These are phyloP conservation scores for Melanogaster broomeanus DNA, from an alignment of 768 basidiomycete species.

Conservation along the genomic window DNA sequence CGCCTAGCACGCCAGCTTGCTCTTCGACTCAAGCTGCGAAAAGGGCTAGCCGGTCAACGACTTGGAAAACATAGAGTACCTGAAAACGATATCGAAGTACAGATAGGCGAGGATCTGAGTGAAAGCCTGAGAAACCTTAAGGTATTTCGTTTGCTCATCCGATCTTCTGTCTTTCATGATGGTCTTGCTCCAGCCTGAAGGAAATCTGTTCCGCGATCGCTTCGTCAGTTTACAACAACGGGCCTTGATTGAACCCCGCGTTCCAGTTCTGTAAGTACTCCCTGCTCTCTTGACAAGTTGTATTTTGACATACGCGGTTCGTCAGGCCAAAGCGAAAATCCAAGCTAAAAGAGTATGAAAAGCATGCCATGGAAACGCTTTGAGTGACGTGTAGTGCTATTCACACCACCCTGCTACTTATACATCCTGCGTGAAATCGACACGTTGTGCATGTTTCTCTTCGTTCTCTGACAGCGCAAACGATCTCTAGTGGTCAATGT, in stretches of 20 bases:
- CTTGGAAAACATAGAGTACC: slow-evolving; percentile 82
- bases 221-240: slow-evolving; percentile 87
- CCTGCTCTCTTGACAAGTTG: slow-evolving; percentile 30
- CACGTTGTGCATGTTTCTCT: too few species aligned
- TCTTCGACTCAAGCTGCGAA: slow-evolving; percentile 51
- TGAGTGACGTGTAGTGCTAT: slow-evolving; percentile 33
- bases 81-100: slow-evolving; percentile 72
- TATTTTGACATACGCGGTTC: background rate
- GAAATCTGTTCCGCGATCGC: slow-evolving; percentile 88
- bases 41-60: slow-evolving; percentile 70
- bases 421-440: too few species aligned
- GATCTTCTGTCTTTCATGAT: background rate
- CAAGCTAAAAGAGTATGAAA: slow-evolving; percentile 69
- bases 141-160: slow-evolving; percentile 43
- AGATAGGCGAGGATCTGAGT: slow-evolving; percentile 86
- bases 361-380: slow-evolving; percentile 83
- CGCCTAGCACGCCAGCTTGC: slow-evolving; percentile 41
- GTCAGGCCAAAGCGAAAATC: slow-evolving; percentile 36
- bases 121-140: slow-evolving; percentile 84
- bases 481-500: too few species aligned
- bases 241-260: slow-evolving; percentile 83
- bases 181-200: slow-evolving; percentile 67
- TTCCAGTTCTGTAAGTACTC: too few species aligned
- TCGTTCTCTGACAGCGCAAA: too few species aligned
- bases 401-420: background rate